Evolutionary conservation across 2,329 filamentous ascomycete species (phyloP), one percentile per base, ranked within the genome.

Genomic region (Aureobasidium sp.): DNA sequence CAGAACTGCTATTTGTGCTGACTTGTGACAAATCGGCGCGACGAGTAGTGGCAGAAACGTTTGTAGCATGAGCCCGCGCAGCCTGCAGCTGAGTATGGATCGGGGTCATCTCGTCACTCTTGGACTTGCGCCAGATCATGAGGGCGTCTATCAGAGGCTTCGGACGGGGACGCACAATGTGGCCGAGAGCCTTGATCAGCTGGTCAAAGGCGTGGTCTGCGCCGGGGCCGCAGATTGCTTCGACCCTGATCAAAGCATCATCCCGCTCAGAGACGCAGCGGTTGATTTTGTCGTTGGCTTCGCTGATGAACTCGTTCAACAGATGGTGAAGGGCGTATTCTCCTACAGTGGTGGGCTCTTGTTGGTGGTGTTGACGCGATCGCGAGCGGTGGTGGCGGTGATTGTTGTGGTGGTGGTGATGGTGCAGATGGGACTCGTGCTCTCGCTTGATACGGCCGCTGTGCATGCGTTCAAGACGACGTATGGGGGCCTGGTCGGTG

Each of bases 251-350:
- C 70, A 96, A 90, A 2, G 87, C 86, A 61, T 93, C 89, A 67
- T 90, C 86, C 8, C 90, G 83, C 45, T 88, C 84, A 56, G 88
- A 87, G 68, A 96, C 88, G 71, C 91, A 96, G 69, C 91, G 87
- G 67, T 89, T 91, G 66, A 99, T 88, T 76, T 97, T 97, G 67
- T 94, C 90, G 74, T 99, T 94, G n/a, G 94, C 94, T 73, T 95
- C 90, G 17, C 89, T 89, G 71, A 97, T 94, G 76, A 99, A 99
- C 64, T 92, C 91, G 67, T 94, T 97, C 76, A 97, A 97, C 47
- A 99, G 80, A 68, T 97, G 93, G 75, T 97, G 93, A 64, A 99
- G 80, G 22, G 94, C 94, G 82, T 96, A 97, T 79, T 99, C 94
- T 61, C 91, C 92, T n/a, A 97, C 92, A 0, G 92, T 97, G 75